Evolutionary conservation across 2,329 filamentous ascomycete species (phyloP), one percentile per base, ranked within the genome.

Genomic region (Cryphonectria nitschkei): DNA sequence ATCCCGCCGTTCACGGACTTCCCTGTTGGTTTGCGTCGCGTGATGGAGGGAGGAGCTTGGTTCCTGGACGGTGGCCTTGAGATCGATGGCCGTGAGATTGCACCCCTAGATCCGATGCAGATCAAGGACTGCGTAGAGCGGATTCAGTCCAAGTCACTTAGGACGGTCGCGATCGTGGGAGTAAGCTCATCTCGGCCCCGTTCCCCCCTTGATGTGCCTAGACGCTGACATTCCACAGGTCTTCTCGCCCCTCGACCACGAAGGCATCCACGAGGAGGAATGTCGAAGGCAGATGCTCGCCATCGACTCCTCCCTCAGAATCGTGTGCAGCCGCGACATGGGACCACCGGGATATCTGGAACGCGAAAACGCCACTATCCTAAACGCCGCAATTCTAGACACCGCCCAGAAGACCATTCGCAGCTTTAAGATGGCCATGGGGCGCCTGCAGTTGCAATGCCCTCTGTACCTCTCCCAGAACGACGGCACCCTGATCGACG

Each of bases 381-480:
- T 92, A 29, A 91, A 92, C 73, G 89, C 88, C 0, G 85, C 88
- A 1, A 89, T 91, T 46, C 79, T 90, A 14, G 76, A 82, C 0
- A 89, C 90, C 75, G 89, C 88, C 0, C 81, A 83, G 22, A 82
- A 82, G 73, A 90, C 88, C 0, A 89, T 90, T 72, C 80, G 79
- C 13, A 84, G 84, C 0, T 91, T 91, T 73, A 81, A 85, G 34
- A 80, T 81, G 52, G 85, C 88, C 0, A 83, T 90, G 60, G 77
- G 78, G 56, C 80, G 81, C 2, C 78, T 91, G 2, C 81, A 83
- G 0, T 77, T 89, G 0, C 74, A 76, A 0, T 89, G 87, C 60
- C 86, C 86, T 0, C 82, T 89, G 0, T 91, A 89, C 72, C 81
- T 92, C 54, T 89, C 88, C 0, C 86, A 90, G 74, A 91, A 91